phyloP scores from a whole-genome alignment of 306 rosid genomes.

The Prunus dulcis region DNA sequence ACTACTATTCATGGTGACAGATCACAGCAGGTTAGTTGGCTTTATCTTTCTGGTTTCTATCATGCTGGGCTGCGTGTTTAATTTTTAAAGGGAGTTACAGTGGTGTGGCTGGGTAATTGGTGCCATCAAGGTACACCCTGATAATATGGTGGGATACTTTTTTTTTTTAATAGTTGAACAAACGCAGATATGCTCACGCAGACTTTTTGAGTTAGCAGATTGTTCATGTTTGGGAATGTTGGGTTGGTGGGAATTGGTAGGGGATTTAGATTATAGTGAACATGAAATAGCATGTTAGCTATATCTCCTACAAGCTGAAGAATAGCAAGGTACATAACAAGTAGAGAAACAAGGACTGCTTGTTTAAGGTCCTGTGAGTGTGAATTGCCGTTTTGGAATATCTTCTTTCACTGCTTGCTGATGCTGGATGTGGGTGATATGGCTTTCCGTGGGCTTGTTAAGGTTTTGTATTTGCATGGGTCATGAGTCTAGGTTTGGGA shows the following conservation, averaged over 20 bases:
- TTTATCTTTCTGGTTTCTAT: constrained; percentile 1
- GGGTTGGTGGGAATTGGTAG: background rate
- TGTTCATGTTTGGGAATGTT: background rate
- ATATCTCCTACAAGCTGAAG: background rate
- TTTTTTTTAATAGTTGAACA: background rate
- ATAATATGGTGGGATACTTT: background rate
- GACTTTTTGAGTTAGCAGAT: background rate
- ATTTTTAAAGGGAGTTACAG: background rate
- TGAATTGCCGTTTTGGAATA: background rate
- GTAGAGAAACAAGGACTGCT: background rate
- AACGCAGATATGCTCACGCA: background rate
- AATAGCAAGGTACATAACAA: background rate
- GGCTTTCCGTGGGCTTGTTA: background rate
- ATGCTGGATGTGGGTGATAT: background rate
- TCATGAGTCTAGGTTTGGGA: background rate
- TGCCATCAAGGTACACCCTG: background rate
- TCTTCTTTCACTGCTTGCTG: background rate
- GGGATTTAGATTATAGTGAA: background rate
- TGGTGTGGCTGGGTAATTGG: background rate
- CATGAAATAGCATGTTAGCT: constrained; percentile 5
- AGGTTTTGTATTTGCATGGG: background rate
- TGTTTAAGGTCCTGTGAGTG: background rate
- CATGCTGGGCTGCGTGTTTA: background rate
- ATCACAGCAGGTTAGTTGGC: constrained; percentile 68
- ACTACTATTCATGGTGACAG: constrained; percentile 96